Percentiles rank a stretch among this genome's conserved stretches.
Evolutionary conservation across 495 filamentous ascomycete genomes (phyloP).

Genomic region (Hyphodiscus hymeniophilus): DNA sequence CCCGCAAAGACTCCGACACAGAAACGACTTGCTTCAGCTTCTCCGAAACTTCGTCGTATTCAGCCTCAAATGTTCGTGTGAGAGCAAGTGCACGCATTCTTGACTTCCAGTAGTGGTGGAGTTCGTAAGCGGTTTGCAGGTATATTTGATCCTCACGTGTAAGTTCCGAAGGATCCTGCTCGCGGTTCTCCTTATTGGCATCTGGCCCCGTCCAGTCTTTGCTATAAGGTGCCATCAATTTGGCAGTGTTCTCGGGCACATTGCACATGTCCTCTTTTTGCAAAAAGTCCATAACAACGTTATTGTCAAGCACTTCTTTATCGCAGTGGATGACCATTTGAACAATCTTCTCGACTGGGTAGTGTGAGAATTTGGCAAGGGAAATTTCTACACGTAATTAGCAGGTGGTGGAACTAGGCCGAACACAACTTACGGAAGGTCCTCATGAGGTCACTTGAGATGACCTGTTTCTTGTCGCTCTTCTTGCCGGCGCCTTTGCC

Average conservation of each 20-base stretch:
- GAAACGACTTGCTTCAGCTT: constrained; percentile 75
- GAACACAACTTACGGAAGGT: constrained; percentile 56
- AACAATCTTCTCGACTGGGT: constrained; percentile 71
- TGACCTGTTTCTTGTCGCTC: constrained; percentile 94
- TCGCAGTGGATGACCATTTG: constrained; percentile 96
- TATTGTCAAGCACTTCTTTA: constrained; percentile 80
- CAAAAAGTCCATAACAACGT: constrained; percentile 95
- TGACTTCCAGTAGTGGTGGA: constrained; percentile 98
- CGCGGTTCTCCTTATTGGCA: constrained; percentile 67
- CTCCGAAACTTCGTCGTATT: constrained; percentile 83
- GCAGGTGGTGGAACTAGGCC: neutral
- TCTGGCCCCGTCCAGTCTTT: constrained; percentile 93
- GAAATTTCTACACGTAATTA: constrained; percentile 58
- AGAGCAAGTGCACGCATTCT: constrained; percentile 85
- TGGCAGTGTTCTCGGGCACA: constrained; percentile 82
- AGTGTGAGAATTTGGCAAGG: constrained; percentile 78
- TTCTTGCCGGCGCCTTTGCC: constrained; percentile 58
- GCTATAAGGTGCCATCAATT: constrained; percentile 88
- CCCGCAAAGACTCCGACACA: constrained; percentile 81
- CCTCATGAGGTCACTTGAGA: constrained; percentile 84
- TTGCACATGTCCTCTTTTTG: constrained; percentile 86
- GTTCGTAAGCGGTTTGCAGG: constrained; percentile 83
- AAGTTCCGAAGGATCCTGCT: constrained; percentile 81
- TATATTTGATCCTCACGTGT: constrained; percentile 95
- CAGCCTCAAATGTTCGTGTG: constrained; percentile 75